These are phyloP conservation scores for Globisporangium irregulare DNA, from an alignment of 352 stramenopile genomes.

Conservation along the genomic window DNA sequence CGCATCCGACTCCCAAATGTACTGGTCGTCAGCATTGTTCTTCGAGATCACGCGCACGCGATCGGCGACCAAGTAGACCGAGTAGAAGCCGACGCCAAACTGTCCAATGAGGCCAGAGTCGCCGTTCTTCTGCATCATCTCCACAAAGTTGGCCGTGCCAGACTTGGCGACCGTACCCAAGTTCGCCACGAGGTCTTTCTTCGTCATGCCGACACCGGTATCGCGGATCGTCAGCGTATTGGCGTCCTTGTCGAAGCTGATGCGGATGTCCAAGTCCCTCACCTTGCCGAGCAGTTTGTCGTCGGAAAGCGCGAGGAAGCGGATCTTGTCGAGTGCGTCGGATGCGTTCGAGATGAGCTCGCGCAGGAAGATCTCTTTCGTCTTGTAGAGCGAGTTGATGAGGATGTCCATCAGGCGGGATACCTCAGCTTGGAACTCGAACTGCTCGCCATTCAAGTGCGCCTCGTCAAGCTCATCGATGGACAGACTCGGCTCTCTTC, in stretches of 20 bases:
- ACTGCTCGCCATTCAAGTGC: constrained; percentile 69
- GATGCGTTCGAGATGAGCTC: constrained; percentile 99
- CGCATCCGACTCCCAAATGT: constrained; percentile 98
- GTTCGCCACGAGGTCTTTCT: constrained; percentile 96
- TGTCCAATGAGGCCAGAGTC: constrained; percentile 98
- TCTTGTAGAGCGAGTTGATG: constrained; percentile 70
- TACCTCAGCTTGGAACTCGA: constrained; percentile 96
- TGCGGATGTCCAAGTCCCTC: constrained; percentile 95
- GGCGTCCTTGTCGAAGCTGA: constrained; percentile 95
- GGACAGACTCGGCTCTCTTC: constrained; percentile 31
- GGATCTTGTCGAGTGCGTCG: constrained; percentile 99
- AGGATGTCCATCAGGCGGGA: constrained; percentile 94
- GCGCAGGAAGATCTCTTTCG: constrained; percentile 97
- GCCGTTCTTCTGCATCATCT: constrained; percentile 89
- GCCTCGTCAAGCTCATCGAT: constrained; percentile 46
- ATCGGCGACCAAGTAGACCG: constrained; percentile 97
- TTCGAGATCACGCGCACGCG: constrained; percentile 96
- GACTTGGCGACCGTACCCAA: constrained; percentile 98
- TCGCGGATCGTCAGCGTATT: constrained; percentile 98
- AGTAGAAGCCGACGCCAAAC: constrained; percentile 99
- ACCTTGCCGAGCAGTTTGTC: constrained; percentile 94
- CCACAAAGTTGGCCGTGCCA: constrained; percentile 98
- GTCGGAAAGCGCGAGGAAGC: constrained; percentile 89
- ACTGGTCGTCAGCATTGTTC: constrained; percentile 96
- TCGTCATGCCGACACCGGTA: constrained; percentile 98